Percentiles rank a stretch among this genome's conserved stretches.
These are phyloP conservation scores for Ustilago bromivora DNA, from an alignment of 1,284 basidiomycete genomes.

Conservation along the genomic window DNA sequence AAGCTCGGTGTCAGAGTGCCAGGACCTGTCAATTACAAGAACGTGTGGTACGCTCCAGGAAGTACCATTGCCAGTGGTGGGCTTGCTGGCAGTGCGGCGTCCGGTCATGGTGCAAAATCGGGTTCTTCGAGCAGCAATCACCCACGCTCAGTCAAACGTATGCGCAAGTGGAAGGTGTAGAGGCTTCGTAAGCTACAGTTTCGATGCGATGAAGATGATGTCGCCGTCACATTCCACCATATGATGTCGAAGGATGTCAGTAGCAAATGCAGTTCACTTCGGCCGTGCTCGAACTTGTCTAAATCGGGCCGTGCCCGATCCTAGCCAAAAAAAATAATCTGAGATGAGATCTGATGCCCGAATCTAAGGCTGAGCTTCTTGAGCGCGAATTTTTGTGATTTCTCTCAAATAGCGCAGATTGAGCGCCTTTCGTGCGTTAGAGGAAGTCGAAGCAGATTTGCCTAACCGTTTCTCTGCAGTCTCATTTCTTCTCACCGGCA, in stretches of 20 bases:
- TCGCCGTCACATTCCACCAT: background rate
- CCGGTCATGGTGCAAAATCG: constrained; percentile 5
- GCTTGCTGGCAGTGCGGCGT: constrained; percentile 14
- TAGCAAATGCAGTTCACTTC: background rate
- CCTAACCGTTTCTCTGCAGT: constrained; percentile 2
- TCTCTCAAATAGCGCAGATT: background rate
- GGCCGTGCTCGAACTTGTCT: background rate
- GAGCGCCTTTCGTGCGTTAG: background rate
- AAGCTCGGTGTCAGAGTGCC: constrained; percentile 41
- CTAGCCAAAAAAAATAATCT: background rate
- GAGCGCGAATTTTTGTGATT: constrained; percentile 1
- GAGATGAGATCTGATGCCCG: background rate
- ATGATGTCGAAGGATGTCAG: background rate
- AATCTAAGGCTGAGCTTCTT: background rate
- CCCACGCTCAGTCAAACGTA: constrained; percentile 35
- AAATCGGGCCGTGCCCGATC: background rate
- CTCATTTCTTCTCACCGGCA: constrained; percentile 15
- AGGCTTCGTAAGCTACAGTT: too few species aligned
- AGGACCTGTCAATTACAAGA: constrained; percentile 57
- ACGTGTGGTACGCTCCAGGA: constrained; percentile 55
- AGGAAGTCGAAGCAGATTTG: constrained; percentile 3
- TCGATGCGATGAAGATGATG: background rate
- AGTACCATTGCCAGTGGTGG: constrained; percentile 47
- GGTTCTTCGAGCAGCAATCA: constrained; percentile 16
- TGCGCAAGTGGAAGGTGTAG: constrained; percentile 52